Evolutionary conservation across 257 asterid genomes (phyloP), one percentile per base, ranked within the genome.

Genomic region (Marsdenia floribunda): DNA sequence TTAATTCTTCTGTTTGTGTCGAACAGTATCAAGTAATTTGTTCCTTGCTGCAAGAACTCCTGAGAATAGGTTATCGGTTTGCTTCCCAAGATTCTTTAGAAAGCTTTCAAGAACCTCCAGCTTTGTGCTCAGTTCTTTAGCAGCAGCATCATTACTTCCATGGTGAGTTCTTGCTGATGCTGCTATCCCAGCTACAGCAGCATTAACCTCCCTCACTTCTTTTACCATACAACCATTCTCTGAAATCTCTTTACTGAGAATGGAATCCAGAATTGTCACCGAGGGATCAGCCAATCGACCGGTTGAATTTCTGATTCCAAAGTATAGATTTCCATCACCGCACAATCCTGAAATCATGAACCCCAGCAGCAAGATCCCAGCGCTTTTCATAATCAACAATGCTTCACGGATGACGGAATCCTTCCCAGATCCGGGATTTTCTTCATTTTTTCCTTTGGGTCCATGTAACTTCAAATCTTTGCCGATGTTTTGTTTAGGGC

Each of bases 121-220:
- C 60, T 74, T 85, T 76, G 44, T 72, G 76, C 77, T 77, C 78
- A 86, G 52, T 35, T 78, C 85, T 54, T 72, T 72, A 40, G 69
- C 83, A 40, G 69, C 83, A 38, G 72, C 73, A 60, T 67, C 82
- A 5, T 33, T 67, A 69, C 60, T 73, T n/a, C 50, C 66, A 67
- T 63, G 72, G 7, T 19, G 42, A 18, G 35, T 70, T 49, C 69
- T 13, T 37, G 55, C 81, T 21, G 8, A 42, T 6, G 61, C 77
- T 22, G 37, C 59, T 14, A 85, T 49, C 1, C 59, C 42, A 4
- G 70, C 83, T 4, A 35, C 58, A 15, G 85, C 87, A 33, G 60
- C 52, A 55, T 89, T 88, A 9, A 91, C 87, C 74, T 81, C 88
- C 38, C 65, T 76, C 72, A 90, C 88, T 82, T 88, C 97, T 60